phyloP scores from a whole-genome alignment of 805 yeast genomes.

The Cyberlindnera veronae region DNA sequence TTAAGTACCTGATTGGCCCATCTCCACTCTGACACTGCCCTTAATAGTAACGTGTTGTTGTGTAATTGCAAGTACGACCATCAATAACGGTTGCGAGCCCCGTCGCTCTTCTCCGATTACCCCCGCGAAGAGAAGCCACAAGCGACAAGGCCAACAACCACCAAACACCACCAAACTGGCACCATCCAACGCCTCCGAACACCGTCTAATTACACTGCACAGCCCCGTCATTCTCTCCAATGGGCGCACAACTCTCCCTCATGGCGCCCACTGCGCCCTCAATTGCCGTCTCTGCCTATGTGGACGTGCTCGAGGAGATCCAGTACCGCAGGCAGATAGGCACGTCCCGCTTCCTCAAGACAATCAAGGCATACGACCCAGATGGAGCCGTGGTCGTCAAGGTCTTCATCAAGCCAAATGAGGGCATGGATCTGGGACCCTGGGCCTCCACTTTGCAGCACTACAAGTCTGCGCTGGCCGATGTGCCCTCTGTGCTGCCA shows the following conservation, averaged over 20 bases:
- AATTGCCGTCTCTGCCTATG: constrained; percentile 85
- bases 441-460: constrained; percentile 27
- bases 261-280: constrained; percentile 90
- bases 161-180: too few relatives aligned
- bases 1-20: too few relatives aligned
- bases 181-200: too few relatives aligned
- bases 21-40: too few relatives aligned
- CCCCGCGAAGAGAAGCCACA: too few relatives aligned
- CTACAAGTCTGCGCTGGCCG: constrained; percentile 39
- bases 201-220: too few relatives aligned
- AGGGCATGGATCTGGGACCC: constrained; percentile 25
- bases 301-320: constrained; percentile 71
- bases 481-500: constrained; percentile 62
- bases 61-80: too few relatives aligned
- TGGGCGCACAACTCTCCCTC: constrained; percentile 87
- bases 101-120: too few relatives aligned
- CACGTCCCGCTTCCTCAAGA: constrained; percentile 79
- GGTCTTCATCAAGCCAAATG: constrained; percentile 71
- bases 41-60: too few relatives aligned
- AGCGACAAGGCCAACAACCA: too few relatives aligned
- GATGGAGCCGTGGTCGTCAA: constrained; percentile 76
- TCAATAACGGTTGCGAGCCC: too few relatives aligned
- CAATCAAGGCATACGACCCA: constrained; percentile 73
- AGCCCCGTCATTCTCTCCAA: too few relatives aligned
- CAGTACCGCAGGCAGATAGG: constrained; percentile 76